A percentile compares a stretch with the other conserved stretches of the same genome.
Evolutionary conservation across 148 eudicot species (phyloP).

Genomic region (Selenicereus undatus): DNA sequence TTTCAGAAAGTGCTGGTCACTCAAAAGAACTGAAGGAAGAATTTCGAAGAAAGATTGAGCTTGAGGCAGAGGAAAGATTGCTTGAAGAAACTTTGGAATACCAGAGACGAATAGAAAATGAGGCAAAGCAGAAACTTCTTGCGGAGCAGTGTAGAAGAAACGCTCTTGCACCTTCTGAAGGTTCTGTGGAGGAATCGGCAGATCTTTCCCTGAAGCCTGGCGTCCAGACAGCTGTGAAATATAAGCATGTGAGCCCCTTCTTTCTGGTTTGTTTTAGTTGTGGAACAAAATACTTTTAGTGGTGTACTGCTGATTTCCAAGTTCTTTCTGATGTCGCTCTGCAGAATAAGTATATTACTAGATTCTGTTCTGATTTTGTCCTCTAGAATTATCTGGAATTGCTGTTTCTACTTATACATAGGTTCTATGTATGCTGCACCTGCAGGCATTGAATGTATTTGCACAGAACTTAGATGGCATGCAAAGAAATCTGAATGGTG

Average conservation of each 20-base stretch:
- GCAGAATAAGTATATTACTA: no score
- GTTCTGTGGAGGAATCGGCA: conserved; percentile 7
- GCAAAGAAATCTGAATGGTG: conserved; percentile 17
- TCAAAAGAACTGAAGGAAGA: conserved; percentile 55
- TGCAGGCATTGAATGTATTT: conserved; percentile 32
- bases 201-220: conserved; percentile 20
- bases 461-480: conserved; percentile 31
- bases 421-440: conserved; percentile 33
- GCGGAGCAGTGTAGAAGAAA: conserved; percentile 60
- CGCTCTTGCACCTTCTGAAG: conserved; percentile 28
- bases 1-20: conserved; percentile 31
- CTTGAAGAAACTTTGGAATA: conserved; percentile 95
- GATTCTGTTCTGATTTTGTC: no score
- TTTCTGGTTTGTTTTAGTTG: not conserved
- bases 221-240: conserved; percentile 14
- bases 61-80: conserved; percentile 89
- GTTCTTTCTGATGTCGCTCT: no score
- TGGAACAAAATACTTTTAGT: no score
- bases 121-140: conserved; percentile 88
- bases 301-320: no score
- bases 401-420: not conserved
- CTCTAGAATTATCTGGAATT: no score
- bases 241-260: conserved; percentile 39
- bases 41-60: conserved; percentile 51
- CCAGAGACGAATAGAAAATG: conserved; percentile 75